Evolutionary conservation across 768 basidiomycete species (phyloP).

Genomic region (Rhodotorula diobovata): DNA sequence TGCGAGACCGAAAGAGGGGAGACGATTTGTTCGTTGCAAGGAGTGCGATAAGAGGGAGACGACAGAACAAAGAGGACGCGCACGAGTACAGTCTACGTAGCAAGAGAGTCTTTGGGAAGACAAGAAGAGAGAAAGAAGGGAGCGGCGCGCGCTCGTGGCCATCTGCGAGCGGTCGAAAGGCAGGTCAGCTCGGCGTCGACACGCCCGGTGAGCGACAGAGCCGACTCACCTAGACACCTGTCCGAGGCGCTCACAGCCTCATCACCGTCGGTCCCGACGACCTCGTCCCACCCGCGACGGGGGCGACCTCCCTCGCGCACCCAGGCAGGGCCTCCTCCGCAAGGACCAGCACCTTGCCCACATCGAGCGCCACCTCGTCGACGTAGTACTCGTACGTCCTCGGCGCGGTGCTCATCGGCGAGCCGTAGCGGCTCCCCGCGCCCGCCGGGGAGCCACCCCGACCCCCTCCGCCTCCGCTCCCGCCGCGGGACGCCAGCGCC

Average conservation of each 20-base stretch:
- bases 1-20: too few relatives aligned
- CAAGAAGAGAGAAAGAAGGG: too few relatives aligned
- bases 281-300: neutral
- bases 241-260: neutral
- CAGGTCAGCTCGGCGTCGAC: too few relatives aligned
- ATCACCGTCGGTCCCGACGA: neutral
- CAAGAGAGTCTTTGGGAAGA: too few relatives aligned
- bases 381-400: conserved; percentile 24
- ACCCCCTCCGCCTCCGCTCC: too few relatives aligned
- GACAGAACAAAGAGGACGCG: neutral
- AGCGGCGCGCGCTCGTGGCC: too few relatives aligned
- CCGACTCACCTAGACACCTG: too few relatives aligned
- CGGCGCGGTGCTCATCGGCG: neutral
- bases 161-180: too few relatives aligned
- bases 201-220: too few relatives aligned
- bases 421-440: neutral
- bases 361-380: conserved; percentile 8
- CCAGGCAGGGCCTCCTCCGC: conserved; percentile 25
- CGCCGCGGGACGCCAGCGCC: too few relatives aligned
- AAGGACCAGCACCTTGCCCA: conserved; percentile 18
- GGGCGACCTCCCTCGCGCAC: neutral
- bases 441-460: neutral
- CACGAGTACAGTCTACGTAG: neutral
- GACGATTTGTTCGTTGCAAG: too few relatives aligned
- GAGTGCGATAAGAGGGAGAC: neutral